Percentiles rank a stretch among this genome's conserved stretches.
phyloP scores from a whole-genome alignment of 2,329 filamentous ascomycete genomes.

The Calonectria pteridis region DNA sequence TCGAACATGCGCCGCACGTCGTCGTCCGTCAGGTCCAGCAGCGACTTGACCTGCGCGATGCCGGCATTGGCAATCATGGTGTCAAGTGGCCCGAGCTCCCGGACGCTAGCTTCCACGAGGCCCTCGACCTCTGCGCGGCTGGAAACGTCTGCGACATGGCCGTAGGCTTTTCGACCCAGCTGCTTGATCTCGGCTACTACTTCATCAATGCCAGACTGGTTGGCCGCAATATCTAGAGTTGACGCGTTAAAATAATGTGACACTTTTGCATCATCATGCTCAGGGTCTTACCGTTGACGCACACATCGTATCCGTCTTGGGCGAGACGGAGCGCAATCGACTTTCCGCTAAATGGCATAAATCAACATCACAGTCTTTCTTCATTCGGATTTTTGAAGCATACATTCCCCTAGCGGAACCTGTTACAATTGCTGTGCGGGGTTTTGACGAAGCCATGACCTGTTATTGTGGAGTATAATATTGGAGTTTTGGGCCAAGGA shows the following conservation, averaged over 20 bases:
- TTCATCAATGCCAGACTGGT: conserved; percentile 38
- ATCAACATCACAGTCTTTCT: not conserved
- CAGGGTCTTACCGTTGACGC: conserved; percentile 53
- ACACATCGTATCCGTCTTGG: conserved; percentile 74
- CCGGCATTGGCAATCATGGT: conserved; percentile 71
- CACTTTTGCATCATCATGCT: not conserved
- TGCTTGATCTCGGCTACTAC: conserved; percentile 65
- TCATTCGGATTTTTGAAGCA: not conserved
- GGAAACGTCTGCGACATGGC: conserved; percentile 72
- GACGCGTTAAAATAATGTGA: not conserved
- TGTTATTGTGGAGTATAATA: not conserved
- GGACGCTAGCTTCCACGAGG: conserved; percentile 65
- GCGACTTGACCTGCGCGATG: conserved; percentile 67
- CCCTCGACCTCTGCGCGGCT: conserved; percentile 62
- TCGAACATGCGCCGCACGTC: conserved; percentile 72
- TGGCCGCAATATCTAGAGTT: not conserved
- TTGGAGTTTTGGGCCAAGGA: not conserved
- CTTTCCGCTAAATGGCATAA: conserved; percentile 60
- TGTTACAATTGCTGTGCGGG: conserved; percentile 22
- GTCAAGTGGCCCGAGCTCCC: conserved; percentile 63
- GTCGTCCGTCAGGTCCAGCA: conserved; percentile 68
- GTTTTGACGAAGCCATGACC: not conserved
- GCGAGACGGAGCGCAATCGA: conserved; percentile 74
- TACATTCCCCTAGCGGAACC: conserved; percentile 26
- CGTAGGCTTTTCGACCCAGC: conserved; percentile 65